A percentile compares a stretch with the other conserved stretches of the same genome.
Conservation (phyloP, 805 yeast genomes). For the Yarrowia sp. region DNA sequence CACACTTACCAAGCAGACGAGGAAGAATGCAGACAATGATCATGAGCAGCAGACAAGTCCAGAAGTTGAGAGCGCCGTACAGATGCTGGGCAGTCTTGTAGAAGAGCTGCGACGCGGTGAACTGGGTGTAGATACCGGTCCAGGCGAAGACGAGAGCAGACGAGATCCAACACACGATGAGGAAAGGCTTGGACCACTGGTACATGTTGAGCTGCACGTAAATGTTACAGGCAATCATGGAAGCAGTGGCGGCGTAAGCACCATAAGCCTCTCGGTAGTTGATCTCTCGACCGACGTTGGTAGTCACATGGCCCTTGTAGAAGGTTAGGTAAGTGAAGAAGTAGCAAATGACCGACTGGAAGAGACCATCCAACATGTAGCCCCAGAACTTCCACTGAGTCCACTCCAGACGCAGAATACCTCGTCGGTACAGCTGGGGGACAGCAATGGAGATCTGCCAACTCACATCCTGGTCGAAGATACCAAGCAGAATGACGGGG, state of each 20-base stretch:
- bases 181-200: slow-evolving; percentile 70
- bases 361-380: slow-evolving; percentile 73
- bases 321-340: slow-evolving; percentile 67
- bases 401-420: slow-evolving; percentile 65
- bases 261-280: slow-evolving; percentile 76
- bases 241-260: slow-evolving; percentile 54
- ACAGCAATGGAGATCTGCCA: slow-evolving; percentile 63
- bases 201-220: slow-evolving; percentile 66
- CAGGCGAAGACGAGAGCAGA: slow-evolving; percentile 64
- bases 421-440: slow-evolving; percentile 69
- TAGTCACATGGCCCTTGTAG: slow-evolving; percentile 44
- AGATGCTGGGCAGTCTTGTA: slow-evolving; percentile 64
- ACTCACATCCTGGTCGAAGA: slow-evolving; percentile 74
- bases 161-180: slow-evolving; percentile 47
- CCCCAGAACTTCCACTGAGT: slow-evolving; percentile 56
- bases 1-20: slow-evolving; percentile 50
- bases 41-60: slow-evolving; percentile 63
- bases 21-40: slow-evolving; percentile 58
- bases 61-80: slow-evolving; percentile 59
- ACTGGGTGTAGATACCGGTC: slow-evolving; percentile 76
- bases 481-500: slow-evolving; percentile 72
- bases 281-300: slow-evolving; percentile 49
- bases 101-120: slow-evolving; percentile 53
- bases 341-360: slow-evolving; percentile 66
- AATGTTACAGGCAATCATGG: slow-evolving; percentile 64